Evolutionary conservation across 306 rosid genomes (phyloP).

Genomic region (Lathyrus tuberosus): DNA sequence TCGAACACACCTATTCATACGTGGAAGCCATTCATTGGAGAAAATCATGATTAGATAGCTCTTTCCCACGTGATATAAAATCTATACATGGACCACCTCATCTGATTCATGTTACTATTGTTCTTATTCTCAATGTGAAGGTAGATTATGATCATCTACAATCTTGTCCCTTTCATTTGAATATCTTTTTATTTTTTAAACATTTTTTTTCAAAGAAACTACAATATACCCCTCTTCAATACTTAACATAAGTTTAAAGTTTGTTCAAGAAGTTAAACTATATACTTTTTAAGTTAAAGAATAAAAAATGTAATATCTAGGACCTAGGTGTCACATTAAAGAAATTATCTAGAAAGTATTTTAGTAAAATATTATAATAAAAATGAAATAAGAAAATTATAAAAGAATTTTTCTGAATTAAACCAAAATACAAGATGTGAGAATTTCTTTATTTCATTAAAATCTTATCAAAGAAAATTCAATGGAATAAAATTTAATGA

Average conservation of each 20-base stretch:
- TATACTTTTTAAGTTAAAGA: no score
- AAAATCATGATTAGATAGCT: conserved; percentile 17
- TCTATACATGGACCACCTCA: conserved; percentile 48
- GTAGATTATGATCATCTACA: neutral
- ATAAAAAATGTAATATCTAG: no score
- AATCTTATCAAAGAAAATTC: no score
- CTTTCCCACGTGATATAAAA: conserved; percentile 37
- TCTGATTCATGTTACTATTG: neutral
- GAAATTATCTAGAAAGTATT: no score
- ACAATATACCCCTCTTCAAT: neutral
- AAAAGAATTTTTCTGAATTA: no score
- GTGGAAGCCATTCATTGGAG: conserved; percentile 47
- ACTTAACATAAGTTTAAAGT: neutral
- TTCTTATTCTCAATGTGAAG: conserved; percentile 2
- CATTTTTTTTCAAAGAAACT: neutral
- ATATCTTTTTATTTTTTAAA: neutral
- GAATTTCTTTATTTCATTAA: no score
- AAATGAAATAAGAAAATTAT: no score
- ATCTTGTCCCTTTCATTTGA: neutral
- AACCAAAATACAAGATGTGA: no score
- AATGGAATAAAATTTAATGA: no score
- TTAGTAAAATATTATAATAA: no score
- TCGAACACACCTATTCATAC: conserved; percentile 14
- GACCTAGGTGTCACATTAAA: no score
- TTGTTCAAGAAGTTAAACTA: no score